Evolutionary conservation across 2,329 filamentous ascomycete species (phyloP).

Genomic region (Fusarium keratoplasticum): DNA sequence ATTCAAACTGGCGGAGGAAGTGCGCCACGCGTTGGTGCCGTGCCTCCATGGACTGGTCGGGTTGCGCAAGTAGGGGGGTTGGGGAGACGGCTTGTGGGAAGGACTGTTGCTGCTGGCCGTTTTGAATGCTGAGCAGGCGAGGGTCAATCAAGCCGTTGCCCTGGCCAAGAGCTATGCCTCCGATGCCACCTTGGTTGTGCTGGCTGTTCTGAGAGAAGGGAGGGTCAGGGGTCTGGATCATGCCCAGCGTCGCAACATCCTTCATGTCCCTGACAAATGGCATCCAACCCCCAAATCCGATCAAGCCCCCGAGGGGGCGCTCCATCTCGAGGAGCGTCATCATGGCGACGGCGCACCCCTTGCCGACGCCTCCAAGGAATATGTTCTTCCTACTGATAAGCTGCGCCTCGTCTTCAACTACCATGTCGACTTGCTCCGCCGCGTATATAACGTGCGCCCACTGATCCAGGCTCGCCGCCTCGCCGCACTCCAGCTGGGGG

Average conservation of each 20-base stretch:
- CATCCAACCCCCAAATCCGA: slow-evolving; percentile 10
- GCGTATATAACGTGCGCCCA: background rate
- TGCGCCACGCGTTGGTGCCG: background rate
- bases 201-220: background rate
- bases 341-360: slow-evolving; percentile 11
- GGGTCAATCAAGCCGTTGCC: background rate
- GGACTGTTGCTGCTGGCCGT: background rate
- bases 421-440: background rate
- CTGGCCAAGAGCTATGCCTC: background rate
- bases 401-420: slow-evolving; percentile 2
- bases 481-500: background rate
- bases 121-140: background rate
- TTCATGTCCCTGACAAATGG: slow-evolving; percentile 6
- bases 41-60: background rate
- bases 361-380: slow-evolving; percentile 13
- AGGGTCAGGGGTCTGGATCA: background rate
- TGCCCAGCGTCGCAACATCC: background rate
- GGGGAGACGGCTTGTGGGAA: background rate
- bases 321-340: slow-evolving; percentile 1
- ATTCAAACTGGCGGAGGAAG: slow-evolving; percentile 3
- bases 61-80: background rate
- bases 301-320: slow-evolving; percentile 8
- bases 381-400: background rate
- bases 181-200: background rate
- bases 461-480: background rate